Evolutionary conservation across 176 grass and related monocot species (phyloP).

Genomic region (Triticum turgidum): DNA sequence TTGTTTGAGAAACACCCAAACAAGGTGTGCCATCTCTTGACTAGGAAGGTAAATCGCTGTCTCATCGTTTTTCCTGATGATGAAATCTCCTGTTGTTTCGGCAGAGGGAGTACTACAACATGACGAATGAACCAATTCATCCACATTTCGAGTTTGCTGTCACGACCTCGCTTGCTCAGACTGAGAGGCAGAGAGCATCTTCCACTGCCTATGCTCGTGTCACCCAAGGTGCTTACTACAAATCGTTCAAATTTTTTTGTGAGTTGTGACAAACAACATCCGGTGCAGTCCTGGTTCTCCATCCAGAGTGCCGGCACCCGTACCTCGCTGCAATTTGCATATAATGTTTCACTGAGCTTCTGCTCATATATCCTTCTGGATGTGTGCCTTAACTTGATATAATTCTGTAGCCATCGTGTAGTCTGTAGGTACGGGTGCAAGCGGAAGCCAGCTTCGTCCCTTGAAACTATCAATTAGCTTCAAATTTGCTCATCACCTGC

Average conservation of each 20-base stretch:
- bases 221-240: slow-evolving; percentile 35
- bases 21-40: slow-evolving; percentile 30
- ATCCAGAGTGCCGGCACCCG: too few species aligned
- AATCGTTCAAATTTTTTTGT: slow-evolving; percentile 24
- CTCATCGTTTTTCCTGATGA: not conserved
- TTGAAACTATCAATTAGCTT: too few species aligned
- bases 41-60: not conserved
- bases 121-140: slow-evolving; percentile 48
- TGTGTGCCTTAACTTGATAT: too few species aligned
- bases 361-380: not conserved
- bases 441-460: too few species aligned
- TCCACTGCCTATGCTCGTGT: slow-evolving; percentile 50
- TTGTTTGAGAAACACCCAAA: slow-evolving; percentile 44
- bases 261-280: too few species aligned
- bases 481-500: too few species aligned
- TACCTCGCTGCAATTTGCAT: not conserved
- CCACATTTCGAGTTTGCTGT: slow-evolving; percentile 46
- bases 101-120: slow-evolving; percentile 70
- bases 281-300: too few species aligned
- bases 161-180: slow-evolving; percentile 34
- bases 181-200: slow-evolving; percentile 38
- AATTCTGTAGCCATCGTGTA: too few species aligned
- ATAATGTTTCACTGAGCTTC: not conserved
- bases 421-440: too few species aligned
- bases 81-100: slow-evolving; percentile 28